Percentiles rank a stretch among this genome's conserved stretches.
These are phyloP conservation scores for Lichtheimia hyalospora DNA, from an alignment of 371 early-diverging fungal genomes.

Conservation along the genomic window DNA sequence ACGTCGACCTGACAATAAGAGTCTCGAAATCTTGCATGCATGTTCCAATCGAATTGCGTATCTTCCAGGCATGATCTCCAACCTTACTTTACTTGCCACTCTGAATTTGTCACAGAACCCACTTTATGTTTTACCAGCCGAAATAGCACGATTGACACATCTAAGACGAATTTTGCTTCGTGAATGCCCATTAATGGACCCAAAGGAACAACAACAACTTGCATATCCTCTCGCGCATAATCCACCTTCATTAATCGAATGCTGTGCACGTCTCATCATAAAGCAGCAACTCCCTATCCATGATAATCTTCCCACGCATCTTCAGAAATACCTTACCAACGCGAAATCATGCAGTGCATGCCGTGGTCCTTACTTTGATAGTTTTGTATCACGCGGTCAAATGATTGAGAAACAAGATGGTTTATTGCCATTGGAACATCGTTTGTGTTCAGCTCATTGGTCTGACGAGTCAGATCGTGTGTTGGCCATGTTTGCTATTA, in stretches of 20 bases:
- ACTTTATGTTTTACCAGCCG: slow-evolving; percentile 71
- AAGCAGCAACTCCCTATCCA: neutral
- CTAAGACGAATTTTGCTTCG: slow-evolving; percentile 62
- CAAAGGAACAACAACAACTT: slow-evolving; percentile 16
- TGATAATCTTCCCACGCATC: slow-evolving; percentile 37
- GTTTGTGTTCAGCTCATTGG: slow-evolving; percentile 82
- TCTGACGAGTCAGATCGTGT: slow-evolving; percentile 52
- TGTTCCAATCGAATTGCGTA: slow-evolving; percentile 50
- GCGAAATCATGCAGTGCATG: slow-evolving; percentile 82
- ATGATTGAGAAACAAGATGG: slow-evolving; percentile 56
- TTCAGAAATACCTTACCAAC: slow-evolving; percentile 60
- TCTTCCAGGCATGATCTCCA: slow-evolving; percentile 56
- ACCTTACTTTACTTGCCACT: slow-evolving; percentile 41
- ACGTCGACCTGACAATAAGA: slow-evolving; percentile 4
- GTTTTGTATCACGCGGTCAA: slow-evolving; percentile 57
- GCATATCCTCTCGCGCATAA: slow-evolving; percentile 10
- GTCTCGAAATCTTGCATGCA: slow-evolving; percentile 41
- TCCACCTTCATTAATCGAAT: slow-evolving; percentile 68
- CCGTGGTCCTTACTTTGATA: slow-evolving; percentile 84
- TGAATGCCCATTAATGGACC: slow-evolving; percentile 42
- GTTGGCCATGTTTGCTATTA: slow-evolving; percentile 21
- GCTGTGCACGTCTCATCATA: slow-evolving; percentile 72
- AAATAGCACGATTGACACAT: slow-evolving; percentile 64
- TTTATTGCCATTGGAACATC: slow-evolving; percentile 56
- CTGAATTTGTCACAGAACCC: slow-evolving; percentile 73